Base-by-base conservation (phyloP, 176 grass and related monocot genomes). In the Aegilops bicornis region DNA sequence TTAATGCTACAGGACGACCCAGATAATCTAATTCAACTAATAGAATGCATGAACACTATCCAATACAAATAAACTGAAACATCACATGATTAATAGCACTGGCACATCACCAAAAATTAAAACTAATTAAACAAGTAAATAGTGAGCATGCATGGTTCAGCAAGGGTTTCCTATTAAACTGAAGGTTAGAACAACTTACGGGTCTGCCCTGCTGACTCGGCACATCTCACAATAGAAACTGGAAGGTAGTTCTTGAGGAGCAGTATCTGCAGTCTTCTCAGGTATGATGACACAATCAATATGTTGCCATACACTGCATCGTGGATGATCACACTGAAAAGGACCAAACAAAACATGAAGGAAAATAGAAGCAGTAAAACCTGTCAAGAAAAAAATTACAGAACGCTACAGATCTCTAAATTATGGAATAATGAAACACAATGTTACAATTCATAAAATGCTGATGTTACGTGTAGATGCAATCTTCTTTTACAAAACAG, bases 211-310 rank as follows among this genome's bases (percentile, higher is more conserved):
- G 73, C 79, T 93, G 79, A 98, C 82, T 90, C 96, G 91, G 62
- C 96, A 95, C 78, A 89, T 80, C 65, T 98, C 89, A 84, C 96
- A 98, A 87, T 95, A 93, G 66, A 98, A 98, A 52, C 69, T 36
- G 50, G 88, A 69, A 50, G 89, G 89, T 83, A 92, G 32, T 62
- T 88, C 91, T 81, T 86, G 87, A 86, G 81, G 33, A 89, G 62
- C 71, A 66, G 63, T 78, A 39, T 89, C 89, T 43, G 33, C 64
- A 81, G 87, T 73, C 62, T 95, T 98, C 79, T 95, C 96, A 1
- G 88, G 74, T 77, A 98, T 85, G 85, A 93, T 89, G 48, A 98
- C 93, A 81, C 96, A 98, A 47, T 73, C 58, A 73, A 86, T 84
- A 86, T 98, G 93, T 81, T 98, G 96, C 89, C 69, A 90, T 64